These are phyloP conservation scores for Xylaria digitata DNA, from an alignment of 2,329 filamentous ascomycete species.

Conservation along the genomic window DNA sequence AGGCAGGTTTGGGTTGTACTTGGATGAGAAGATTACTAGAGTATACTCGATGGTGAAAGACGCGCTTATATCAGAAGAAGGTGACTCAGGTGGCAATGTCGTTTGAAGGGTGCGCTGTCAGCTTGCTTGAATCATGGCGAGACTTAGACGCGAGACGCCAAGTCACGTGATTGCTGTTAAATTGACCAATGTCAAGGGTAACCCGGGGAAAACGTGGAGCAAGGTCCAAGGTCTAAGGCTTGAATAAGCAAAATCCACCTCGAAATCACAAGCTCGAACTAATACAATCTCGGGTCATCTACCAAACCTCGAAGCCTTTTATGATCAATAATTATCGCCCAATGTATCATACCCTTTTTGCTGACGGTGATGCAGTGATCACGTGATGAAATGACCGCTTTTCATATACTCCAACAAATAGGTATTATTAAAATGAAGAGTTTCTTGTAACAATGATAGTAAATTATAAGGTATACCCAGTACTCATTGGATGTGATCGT, in stretches of 20 bases:
- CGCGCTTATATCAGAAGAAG: constrained; percentile 9
- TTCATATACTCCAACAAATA: no score
- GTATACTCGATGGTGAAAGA: neutral
- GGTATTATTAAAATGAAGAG: no score
- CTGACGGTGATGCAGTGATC: neutral
- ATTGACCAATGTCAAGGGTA: constrained; percentile 34
- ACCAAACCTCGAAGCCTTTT: no score
- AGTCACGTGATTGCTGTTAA: constrained; percentile 41
- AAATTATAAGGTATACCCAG: no score
- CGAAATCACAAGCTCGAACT: neutral
- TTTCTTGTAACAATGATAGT: no score
- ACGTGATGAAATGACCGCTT: constrained; percentile 8
- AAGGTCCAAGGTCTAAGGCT: neutral
- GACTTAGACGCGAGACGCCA: constrained; percentile 40
- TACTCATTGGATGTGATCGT: no score
- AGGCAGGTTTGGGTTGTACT: neutral
- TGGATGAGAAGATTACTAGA: neutral
- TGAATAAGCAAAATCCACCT: constrained; percentile 3
- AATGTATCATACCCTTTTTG: no score
- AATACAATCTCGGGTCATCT: no score
- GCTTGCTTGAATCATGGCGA: constrained; percentile 9
- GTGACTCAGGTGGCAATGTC: constrained; percentile 24
- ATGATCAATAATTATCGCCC: no score
- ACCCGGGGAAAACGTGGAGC: neutral
- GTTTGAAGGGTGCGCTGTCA: constrained; percentile 32